Evolutionary conservation across 1,284 basidiomycete species (phyloP).

Genomic region (Schizophyllum commune): DNA sequence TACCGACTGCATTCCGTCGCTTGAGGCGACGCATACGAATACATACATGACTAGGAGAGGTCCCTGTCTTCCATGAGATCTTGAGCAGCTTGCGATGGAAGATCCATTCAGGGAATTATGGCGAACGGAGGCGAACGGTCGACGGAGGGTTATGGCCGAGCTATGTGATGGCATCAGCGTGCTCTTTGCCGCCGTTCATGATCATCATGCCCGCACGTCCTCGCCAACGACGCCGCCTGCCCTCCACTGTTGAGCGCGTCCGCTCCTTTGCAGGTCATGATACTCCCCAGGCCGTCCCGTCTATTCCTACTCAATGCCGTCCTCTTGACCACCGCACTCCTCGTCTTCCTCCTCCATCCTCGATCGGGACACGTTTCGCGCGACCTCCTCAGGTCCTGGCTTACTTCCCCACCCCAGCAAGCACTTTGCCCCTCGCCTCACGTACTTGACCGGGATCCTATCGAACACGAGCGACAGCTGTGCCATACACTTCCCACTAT

Average conservation of each 20-base stretch:
- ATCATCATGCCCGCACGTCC: no score
- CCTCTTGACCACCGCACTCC: background rate
- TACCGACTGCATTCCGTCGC: no score
- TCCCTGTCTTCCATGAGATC: no score
- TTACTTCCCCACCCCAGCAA: background rate
- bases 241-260: background rate
- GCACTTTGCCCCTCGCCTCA: background rate
- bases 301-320: background rate
- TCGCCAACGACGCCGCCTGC: no score
- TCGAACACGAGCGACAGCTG: background rate
- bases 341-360: background rate
- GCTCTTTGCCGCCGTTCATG: no score
- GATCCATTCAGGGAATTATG: no score
- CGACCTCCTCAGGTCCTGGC: background rate
- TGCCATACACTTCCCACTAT: background rate
- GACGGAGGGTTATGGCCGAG: no score
- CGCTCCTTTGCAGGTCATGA: background rate
- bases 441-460: background rate
- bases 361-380: background rate
- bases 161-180: no score
- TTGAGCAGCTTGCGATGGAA: no score
- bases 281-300: background rate
- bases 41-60: no score
- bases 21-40: no score
- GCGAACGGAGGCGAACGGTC: no score